Evolutionary conservation across 768 basidiomycete species (phyloP), one percentile per base, ranked within the genome.

Genomic region (Calvatia gigantea): DNA sequence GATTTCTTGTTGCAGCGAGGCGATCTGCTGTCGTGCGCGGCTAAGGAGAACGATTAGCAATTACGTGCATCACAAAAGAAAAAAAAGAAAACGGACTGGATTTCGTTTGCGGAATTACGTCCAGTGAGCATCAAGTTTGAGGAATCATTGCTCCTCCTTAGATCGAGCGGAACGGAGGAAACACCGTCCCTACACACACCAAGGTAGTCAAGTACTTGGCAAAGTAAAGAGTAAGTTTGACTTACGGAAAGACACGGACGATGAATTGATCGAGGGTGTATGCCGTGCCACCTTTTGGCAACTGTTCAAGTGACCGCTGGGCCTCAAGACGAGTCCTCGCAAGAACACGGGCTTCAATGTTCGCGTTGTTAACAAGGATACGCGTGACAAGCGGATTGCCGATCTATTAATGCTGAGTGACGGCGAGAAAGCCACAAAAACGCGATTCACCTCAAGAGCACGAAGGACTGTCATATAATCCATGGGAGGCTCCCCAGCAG

Each of bases 401-500:
- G 58, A 96, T 77, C 94, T 98, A n/a, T 58, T 27, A 19, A 29
- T 19, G 46, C 19, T n/a, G 8, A 23, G 4, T 19, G 28, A n/a
- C 6, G n/a, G 12, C 17, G 14, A 27, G 27, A 6, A 31, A 2
- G 3, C 23, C 4, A 31, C 19, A 21, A 9, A 21, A 21, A 32
- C 11, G 23, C 12, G 29, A 70, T 82, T 6, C 59, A 94, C 96
- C 25, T 89, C 84, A 6, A 98, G 78, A 15, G 87, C 87, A 23
- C 93, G 86, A 23, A 96, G 75, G 23, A 95, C 80, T 5, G 95
- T 98, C 2, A 83, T 73, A 49, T 86, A 77, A 19, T 78, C 57
- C 17, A 65, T 64, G 2, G 80, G 78, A 9, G 89, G 86, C 64
- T 96, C 93, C 25, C 94, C 94, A 1, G 61, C 57, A 33, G 76